A percentile compares a stretch with the other conserved stretches of the same genome.
phyloP scores from a whole-genome alignment of 2,329 filamentous ascomycete genomes.

The Pseudogymnoascus sp. region DNA sequence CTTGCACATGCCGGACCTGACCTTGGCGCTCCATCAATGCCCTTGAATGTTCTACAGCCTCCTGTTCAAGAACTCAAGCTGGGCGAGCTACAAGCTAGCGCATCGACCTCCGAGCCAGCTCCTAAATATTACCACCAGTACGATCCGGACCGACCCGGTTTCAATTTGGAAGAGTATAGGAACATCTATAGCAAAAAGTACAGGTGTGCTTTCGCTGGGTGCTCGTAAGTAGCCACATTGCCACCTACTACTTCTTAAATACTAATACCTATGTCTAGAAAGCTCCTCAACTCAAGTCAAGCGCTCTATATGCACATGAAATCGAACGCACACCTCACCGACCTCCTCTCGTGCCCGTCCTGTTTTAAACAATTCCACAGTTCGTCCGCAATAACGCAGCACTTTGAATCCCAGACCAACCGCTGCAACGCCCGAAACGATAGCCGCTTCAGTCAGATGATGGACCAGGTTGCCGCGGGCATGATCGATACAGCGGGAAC shows the following conservation, averaged over 20 bases:
- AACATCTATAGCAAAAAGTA: neutral
- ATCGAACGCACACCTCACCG: neutral
- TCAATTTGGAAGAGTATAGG: neutral
- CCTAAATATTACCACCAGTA: neutral
- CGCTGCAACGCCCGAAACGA: neutral
- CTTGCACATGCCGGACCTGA: neutral
- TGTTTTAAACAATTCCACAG: neutral
- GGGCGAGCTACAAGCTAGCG: neutral
- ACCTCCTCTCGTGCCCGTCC: neutral
- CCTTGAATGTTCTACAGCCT: neutral
- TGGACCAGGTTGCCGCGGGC: neutral
- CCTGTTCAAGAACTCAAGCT: neutral
- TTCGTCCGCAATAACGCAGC: neutral
- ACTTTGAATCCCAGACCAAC: neutral
- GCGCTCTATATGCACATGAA: neutral
- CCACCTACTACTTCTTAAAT: neutral
- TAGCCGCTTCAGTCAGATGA: neutral
- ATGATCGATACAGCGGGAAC: neutral
- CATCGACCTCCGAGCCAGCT: neutral
- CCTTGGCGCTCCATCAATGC: neutral
- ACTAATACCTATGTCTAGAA: neutral
- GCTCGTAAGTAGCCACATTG: neutral
- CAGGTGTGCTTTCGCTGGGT: neutral
- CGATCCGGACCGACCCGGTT: neutral
- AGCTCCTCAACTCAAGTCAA: neutral